Evolutionary conservation across 2,329 filamentous ascomycete genomes (phyloP), one percentile per base, ranked within the genome.

Genomic region (Cladosporium halotolerans): DNA sequence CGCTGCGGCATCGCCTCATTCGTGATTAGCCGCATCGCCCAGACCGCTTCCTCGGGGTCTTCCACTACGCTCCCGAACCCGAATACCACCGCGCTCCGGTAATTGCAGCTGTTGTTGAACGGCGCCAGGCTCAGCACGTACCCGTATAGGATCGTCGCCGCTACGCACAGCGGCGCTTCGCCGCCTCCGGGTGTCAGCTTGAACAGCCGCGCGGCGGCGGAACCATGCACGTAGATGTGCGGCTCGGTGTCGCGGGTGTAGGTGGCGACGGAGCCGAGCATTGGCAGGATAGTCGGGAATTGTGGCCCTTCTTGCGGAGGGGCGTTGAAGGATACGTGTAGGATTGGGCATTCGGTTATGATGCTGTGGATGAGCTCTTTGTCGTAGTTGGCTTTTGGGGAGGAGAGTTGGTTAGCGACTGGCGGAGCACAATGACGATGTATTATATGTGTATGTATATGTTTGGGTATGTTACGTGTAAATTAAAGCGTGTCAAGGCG

Each of bases 91-190:
- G 86, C 87, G 38, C 84, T 89, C 57, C 88, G 87, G 73, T 93
- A 95, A 75, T 95, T 92, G 75, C 89, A 91, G 72, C 81, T 88
- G 74, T 95, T 88, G 55, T 80, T 81, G 73, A 88, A 87, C 10
- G 89, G 86, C 0, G 89, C 89, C 11, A 95, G 78, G 16, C 86
- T 80, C 32, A 95, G 80, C 8, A 95, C 83, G 49, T 93, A 75
- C 38, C 89, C 89, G 71, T 95, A 88, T 38, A 95, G 72, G 65
- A 86, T 83, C 43, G 83, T 87, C 1, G 86, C 86, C 18, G 85
- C 79, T 33, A 93, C 76, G 63, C 82, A 86, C 40, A 95, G 72
- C 1, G 89, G 86, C 16, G 95, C 70, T 19, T 66, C 56, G 52
- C 52, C 56, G 7, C 23, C 23, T 49, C 56, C 70, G 19, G 57